These are phyloP conservation scores for Chalaropsis ovoidea DNA, from an alignment of 2,329 filamentous ascomycete species.

Conservation along the genomic window DNA sequence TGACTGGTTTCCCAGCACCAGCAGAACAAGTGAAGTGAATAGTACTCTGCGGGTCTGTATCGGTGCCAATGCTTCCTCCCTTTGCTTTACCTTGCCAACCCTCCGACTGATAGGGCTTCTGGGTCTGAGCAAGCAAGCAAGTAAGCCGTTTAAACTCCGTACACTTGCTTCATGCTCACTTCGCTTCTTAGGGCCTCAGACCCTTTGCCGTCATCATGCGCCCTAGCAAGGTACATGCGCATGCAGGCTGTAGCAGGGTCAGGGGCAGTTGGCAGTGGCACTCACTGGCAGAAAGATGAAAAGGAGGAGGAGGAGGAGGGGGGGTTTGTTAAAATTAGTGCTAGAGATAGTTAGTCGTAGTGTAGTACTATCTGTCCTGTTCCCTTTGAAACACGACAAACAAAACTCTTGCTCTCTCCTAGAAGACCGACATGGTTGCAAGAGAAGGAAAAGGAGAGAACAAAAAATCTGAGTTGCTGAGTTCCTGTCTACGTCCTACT, in stretches of 20 bases:
- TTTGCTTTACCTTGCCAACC: no score
- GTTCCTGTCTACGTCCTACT: not conserved
- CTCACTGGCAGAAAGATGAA: not conserved
- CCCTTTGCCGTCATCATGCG: constrained; percentile 15
- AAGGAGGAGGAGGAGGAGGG: not conserved
- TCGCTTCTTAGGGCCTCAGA: constrained; percentile 9
- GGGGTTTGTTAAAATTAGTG: not conserved
- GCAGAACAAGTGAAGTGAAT: no score
- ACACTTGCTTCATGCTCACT: not conserved
- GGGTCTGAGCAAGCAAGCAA: not conserved
- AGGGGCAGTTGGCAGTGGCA: not conserved
- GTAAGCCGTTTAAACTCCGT: not conserved
- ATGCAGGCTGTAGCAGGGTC: not conserved
- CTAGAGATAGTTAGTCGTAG: not conserved
- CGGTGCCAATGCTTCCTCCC: no score
- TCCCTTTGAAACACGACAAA: constrained; percentile 1
- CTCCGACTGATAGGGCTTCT: no score
- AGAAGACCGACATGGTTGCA: no score
- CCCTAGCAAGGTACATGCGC: not conserved
- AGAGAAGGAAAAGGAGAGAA: not conserved
- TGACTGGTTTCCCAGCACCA: no score
- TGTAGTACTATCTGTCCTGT: not conserved
- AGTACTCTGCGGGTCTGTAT: no score
- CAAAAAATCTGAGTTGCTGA: not conserved
- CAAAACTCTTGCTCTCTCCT: not conserved